Evolutionary conservation across 1,284 basidiomycete species (phyloP).

Genomic region (Boletus mariae): DNA sequence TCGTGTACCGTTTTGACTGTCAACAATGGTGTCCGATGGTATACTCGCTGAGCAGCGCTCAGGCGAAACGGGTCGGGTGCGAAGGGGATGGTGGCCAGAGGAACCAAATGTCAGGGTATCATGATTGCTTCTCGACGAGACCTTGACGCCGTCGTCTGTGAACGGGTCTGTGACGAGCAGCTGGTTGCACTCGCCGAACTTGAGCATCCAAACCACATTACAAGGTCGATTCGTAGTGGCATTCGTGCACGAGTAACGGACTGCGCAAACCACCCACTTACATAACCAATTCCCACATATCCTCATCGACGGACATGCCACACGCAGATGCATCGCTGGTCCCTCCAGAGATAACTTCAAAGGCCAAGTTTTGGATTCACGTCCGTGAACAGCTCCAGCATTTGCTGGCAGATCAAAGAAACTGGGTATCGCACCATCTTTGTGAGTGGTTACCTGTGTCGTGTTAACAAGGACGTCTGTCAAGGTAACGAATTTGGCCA

Average conservation of each 20-base stretch:
- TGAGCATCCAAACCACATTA: slow-evolving; percentile 20
- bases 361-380: slow-evolving; percentile 75
- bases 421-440: slow-evolving; percentile 60
- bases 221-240: not conserved
- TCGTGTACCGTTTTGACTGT: slow-evolving; percentile 2
- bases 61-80: not conserved
- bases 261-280: slow-evolving; percentile 10
- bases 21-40: not conserved
- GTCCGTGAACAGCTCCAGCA: slow-evolving; percentile 59
- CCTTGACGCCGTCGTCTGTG: slow-evolving; percentile 7
- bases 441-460: not conserved
- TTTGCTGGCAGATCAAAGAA: slow-evolving; percentile 64
- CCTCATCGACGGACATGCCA: slow-evolving; percentile 49
- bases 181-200: slow-evolving; percentile 19
- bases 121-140: not conserved
- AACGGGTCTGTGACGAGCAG: slow-evolving; percentile 20
- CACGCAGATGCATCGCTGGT: slow-evolving; percentile 81
- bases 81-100: not conserved
- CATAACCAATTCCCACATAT: slow-evolving; percentile 10
- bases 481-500: slow-evolving; percentile 83
- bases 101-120: not conserved
- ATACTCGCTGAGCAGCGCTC: not conserved
- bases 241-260: not conserved
- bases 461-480: not conserved
- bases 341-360: slow-evolving; percentile 63